Evolutionary conservation across 495 filamentous ascomycete genomes (phyloP).

Genomic region (Rusavskia elegans): DNA sequence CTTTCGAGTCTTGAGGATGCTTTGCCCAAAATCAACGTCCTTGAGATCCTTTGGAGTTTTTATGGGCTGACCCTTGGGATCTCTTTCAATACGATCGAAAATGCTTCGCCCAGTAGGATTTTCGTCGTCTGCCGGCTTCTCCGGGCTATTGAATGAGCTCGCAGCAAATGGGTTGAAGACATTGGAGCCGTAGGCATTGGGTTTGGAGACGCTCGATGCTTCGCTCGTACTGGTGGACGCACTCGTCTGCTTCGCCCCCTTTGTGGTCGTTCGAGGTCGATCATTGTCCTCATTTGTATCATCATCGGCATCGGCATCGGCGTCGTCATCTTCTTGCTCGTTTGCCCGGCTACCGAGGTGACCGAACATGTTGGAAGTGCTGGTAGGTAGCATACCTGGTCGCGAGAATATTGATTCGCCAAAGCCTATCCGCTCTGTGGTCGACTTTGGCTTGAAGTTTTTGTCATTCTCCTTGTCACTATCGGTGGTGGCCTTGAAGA

Average conservation of each 20-base stretch:
- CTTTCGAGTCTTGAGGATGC: not conserved
- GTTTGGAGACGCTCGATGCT: not conserved
- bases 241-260: not conserved
- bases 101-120: constrained; percentile 29
- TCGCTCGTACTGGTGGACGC: not conserved
- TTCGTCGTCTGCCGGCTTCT: constrained; percentile 11
- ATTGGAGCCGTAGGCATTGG: not conserved
- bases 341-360: constrained; percentile 23
- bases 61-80: constrained; percentile 31
- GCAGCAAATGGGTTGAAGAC: not conserved
- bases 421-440: constrained; percentile 17
- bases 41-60: constrained; percentile 11
- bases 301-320: constrained; percentile 26
- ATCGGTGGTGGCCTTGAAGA: constrained; percentile 10
- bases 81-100: constrained; percentile 41
- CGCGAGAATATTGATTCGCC: constrained; percentile 10
- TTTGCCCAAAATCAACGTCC: not conserved
- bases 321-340: constrained; percentile 28
- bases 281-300: constrained; percentile 15
- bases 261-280: not conserved
- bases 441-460: constrained; percentile 7
- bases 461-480: not conserved
- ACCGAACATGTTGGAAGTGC: constrained; percentile 40
- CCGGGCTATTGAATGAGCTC: constrained; percentile 7
- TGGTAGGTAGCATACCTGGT: constrained; percentile 7